Evolutionary conservation across 2,329 filamentous ascomycete genomes (phyloP), one percentile per base, ranked within the genome.

Genomic region (Colletotrichum endophyticum): DNA sequence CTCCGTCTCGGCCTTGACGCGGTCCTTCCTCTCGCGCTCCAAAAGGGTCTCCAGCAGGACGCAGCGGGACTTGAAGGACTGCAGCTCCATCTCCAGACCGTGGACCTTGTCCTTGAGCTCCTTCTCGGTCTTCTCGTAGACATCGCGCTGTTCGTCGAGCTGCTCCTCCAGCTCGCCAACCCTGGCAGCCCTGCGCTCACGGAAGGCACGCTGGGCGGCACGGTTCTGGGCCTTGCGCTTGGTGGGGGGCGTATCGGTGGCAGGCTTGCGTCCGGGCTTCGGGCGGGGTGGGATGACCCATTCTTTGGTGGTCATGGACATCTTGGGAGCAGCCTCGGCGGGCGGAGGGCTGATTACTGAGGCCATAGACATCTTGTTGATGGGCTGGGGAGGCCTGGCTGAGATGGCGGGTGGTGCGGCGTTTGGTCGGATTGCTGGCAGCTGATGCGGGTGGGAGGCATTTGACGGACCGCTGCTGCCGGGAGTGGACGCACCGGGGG

Each of bases 141-240:
- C 87, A 56, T 90, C 89, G 80, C 90, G 91, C 62, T 91, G 87
- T 76, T 92, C 89, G 6, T 93, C 91, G 8, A 94, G 86, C 81
- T 93, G 91, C 79, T 93, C 91, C 83, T 95, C 92, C 36, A 94
- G 86, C 82, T 94, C 96, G 53, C 94, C 93, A 8, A 98, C 95
- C 53, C 95, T 94, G 28, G 95, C 95, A 3, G 95, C 95, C 78
- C 96, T 92, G 74, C 96, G 91, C 85, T 98, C 96, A 39, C 96
- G 91, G 85, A 99, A 99, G 2, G 95, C 95, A 75, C 96, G 90
- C 86, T 99, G 96, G 5, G 96, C 96, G 63, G 95, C 95, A 76
- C 97, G 92, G 84, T 99, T 99, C 87, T 99, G 97, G 2, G 95
- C 95, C 88, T 98, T 98, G 79, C 97, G 92, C 87, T 98, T 98